These are phyloP conservation scores for Tulasnella sp. DNA, from an alignment of 768 basidiomycete genomes.

Conservation along the genomic window DNA sequence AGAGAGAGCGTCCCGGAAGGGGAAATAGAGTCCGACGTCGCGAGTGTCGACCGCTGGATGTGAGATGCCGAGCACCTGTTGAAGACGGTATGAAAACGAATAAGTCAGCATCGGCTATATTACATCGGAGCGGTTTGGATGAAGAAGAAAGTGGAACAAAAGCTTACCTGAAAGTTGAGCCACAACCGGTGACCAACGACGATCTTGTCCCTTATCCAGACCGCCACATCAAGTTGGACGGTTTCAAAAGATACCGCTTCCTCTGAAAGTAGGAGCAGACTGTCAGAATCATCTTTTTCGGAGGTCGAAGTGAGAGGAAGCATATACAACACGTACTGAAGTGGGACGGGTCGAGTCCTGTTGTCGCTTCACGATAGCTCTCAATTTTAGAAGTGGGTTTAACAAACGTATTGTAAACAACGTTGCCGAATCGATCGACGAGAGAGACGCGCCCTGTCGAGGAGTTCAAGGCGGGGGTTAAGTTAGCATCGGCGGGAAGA, in stretches of 20 bases:
- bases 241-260: constrained; percentile 59
- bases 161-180: constrained; percentile 74
- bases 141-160: neutral
- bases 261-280: constrained; percentile 44
- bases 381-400: constrained; percentile 53
- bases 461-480: neutral
- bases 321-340: constrained; percentile 25
- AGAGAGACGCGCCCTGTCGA: constrained; percentile 28
- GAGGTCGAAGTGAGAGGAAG: neutral
- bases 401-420: constrained; percentile 67
- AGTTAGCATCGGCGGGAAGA: neutral
- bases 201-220: constrained; percentile 67
- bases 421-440: constrained; percentile 50
- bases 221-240: constrained; percentile 70
- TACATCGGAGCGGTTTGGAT: neutral
- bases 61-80: constrained; percentile 37
- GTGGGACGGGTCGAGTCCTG: constrained; percentile 30
- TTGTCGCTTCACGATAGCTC: constrained; percentile 35
- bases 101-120: too few species aligned
- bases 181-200: constrained; percentile 78
- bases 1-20: constrained; percentile 71
- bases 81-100: neutral
- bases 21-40: constrained; percentile 81
- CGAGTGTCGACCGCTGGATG: constrained; percentile 55
- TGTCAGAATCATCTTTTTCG: neutral